phyloP scores from a whole-genome alignment of 345 rosid genomes.

The Noccaea caerulescens region DNA sequence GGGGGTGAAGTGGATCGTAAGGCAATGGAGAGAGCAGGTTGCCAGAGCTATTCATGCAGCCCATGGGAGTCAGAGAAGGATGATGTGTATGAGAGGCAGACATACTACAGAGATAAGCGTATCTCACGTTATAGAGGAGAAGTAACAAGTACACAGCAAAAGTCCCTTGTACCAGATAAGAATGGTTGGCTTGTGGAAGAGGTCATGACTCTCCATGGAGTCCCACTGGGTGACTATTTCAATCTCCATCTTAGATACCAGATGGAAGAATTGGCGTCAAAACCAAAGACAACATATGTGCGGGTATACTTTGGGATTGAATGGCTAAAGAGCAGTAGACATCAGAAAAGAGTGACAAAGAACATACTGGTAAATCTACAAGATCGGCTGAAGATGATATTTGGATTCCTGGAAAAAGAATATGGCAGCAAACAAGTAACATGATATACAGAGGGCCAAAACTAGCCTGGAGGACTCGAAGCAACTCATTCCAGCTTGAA shows the following conservation, averaged over 20 bases:
- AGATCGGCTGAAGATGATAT: slow-evolving; percentile 69
- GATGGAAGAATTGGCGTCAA: slow-evolving; percentile 66
- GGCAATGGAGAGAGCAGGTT: slow-evolving; percentile 89
- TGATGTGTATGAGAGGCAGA: slow-evolving; percentile 81
- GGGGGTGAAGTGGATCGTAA: slow-evolving; percentile 84
- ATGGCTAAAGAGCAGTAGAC: slow-evolving; percentile 88
- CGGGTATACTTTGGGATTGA: slow-evolving; percentile 74
- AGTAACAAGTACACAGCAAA: slow-evolving; percentile 94
- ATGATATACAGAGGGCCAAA: slow-evolving; percentile 13
- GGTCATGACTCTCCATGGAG: slow-evolving; percentile 90
- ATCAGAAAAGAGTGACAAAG: slow-evolving; percentile 79
- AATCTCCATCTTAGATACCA: slow-evolving; percentile 86
- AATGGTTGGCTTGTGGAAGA: slow-evolving; percentile 90
- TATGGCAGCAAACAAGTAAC: slow-evolving; percentile 44
- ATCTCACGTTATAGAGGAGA: slow-evolving; percentile 89
- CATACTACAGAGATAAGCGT: slow-evolving; percentile 74
- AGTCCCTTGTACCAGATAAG: slow-evolving; percentile 58
- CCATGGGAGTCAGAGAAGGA: slow-evolving; percentile 92
- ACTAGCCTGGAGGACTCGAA: not conserved
- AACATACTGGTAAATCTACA: slow-evolving; percentile 66
- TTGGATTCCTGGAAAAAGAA: slow-evolving; percentile 75
- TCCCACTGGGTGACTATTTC: slow-evolving; percentile 90
- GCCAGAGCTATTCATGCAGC: slow-evolving; percentile 77
- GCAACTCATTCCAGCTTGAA: slow-evolving; percentile 12
- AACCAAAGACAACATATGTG: slow-evolving; percentile 60